Base-by-base conservation (phyloP, 306 rosid genomes). In the Potentilla sterilis region DNA sequence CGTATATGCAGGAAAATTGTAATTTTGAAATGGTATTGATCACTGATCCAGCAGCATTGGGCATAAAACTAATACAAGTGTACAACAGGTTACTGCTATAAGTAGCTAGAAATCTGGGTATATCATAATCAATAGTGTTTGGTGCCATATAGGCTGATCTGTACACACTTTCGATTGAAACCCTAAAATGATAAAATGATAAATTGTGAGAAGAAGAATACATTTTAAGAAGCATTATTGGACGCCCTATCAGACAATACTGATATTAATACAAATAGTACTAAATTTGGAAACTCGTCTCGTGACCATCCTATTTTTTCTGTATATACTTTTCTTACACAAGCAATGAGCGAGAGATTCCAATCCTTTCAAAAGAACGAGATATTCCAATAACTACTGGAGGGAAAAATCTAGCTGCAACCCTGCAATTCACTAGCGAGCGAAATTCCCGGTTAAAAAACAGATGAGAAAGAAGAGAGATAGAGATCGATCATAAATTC, bases 201-300 rank as follows among this genome's bases (percentile, higher is more conserved):
- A 49, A 12, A 67, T 59, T 32, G 67, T 35, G 75, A 52, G 64
- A 61, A 52, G 64, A 61, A 67, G 58, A 59, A 48, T 81, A 74
- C 79, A 73, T 51, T 44, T 67, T 76, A 69, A 70, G 79, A 52
- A 75, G 77, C 75, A 84, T 79, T 79, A 87, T 85, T 79, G 52
- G 58, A 78, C 65, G 74, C 83, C 82, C 82, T 77, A 82, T 88
- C 82, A 85, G 79, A 82, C 80, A 91, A 58, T 80, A 70, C 77
- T 71, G 77, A 86, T 78, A 80, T 81, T 63, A 80, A 82, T 70
- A 68, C 55, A 78, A 85, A 87, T 49, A 84, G 91, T 85, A 69
- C 64, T 71, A 79, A 73, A 64, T 87, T 91, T 88, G 91, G 90
- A 91, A 91, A 83, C 76, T 78, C 52, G 76, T 87, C 93, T 88